Percentiles rank a stretch among this genome's conserved stretches.
Evolutionary conservation across 129 eudicot genomes (phyloP).

Genomic region (Glebionis coronaria): DNA sequence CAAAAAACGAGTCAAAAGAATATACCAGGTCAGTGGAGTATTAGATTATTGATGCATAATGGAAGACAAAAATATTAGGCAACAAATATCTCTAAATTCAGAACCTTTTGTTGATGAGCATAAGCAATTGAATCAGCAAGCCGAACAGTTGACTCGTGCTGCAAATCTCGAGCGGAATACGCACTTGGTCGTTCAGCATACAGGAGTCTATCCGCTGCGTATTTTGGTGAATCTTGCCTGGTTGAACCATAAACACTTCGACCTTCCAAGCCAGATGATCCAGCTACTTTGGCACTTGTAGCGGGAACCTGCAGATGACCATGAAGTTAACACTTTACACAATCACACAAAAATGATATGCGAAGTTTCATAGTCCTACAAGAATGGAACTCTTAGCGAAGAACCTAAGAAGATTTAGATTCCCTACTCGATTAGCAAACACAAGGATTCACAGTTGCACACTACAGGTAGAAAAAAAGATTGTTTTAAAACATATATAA

Average conservation of each 20-base stretch:
- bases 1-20: constrained; percentile 1
- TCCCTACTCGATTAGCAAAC: too few species aligned
- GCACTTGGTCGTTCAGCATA: constrained; percentile 62
- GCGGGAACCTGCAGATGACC: constrained; percentile 44
- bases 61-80: neutral
- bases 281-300: constrained; percentile 59
- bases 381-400: neutral
- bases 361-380: neutral
- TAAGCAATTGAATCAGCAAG: constrained; percentile 63
- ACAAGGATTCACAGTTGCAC: too few species aligned
- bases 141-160: constrained; percentile 52
- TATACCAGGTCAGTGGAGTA: neutral
- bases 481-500: too few species aligned
- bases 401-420: neutral
- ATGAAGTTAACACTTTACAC: neutral
- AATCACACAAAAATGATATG: neutral
- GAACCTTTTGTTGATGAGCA: constrained; percentile 74
- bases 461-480: too few species aligned
- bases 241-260: constrained; percentile 60
- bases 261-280: constrained; percentile 58
- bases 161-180: constrained; percentile 65
- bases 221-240: constrained; percentile 67
- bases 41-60: neutral
- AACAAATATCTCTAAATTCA: constrained; percentile 5
- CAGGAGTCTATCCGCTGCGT: constrained; percentile 58